Conservation (phyloP, 2,329 filamentous ascomycete species). For the Trichoderma arundinaceum region DNA sequence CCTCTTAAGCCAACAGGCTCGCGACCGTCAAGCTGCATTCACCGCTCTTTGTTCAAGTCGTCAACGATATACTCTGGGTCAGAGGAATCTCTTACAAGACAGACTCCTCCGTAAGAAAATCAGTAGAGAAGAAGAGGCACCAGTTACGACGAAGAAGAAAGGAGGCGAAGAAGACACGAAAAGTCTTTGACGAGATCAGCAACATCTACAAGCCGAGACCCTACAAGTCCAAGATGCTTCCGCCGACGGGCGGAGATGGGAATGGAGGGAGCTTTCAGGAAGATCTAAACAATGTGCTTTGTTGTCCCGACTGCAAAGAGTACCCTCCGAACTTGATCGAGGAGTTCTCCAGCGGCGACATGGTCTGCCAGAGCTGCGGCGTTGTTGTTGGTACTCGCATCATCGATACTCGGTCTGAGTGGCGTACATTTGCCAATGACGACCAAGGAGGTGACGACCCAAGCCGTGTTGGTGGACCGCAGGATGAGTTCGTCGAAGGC, state of each 20-base stretch:
- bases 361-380: constrained; percentile 90
- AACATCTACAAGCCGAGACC: constrained; percentile 53
- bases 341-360: constrained; percentile 89
- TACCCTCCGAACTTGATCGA: constrained; percentile 91
- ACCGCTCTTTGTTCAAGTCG: constrained; percentile 68
- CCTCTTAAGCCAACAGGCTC: constrained; percentile 4
- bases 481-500: constrained; percentile 87
- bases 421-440: constrained; percentile 98
- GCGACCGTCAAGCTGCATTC: constrained; percentile 71
- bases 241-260: constrained; percentile 44
- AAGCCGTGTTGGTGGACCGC: constrained; percentile 94
- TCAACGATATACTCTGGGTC: constrained; percentile 51
- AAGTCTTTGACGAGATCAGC: constrained; percentile 48
- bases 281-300: constrained; percentile 83
- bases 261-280: constrained; percentile 65
- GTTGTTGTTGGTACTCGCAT: constrained; percentile 88
- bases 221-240: constrained; percentile 55
- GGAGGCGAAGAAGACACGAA: constrained; percentile 46
- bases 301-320: constrained; percentile 91
- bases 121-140: constrained; percentile 43
- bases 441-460: constrained; percentile 96
- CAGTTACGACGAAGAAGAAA: constrained; percentile 44
- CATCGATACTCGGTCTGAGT: constrained; percentile 95
- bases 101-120: constrained; percentile 34
- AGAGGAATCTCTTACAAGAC: constrained; percentile 36